phyloP scores from a whole-genome alignment of 768 basidiomycete genomes.

The Pleurotus eryngii region DNA sequence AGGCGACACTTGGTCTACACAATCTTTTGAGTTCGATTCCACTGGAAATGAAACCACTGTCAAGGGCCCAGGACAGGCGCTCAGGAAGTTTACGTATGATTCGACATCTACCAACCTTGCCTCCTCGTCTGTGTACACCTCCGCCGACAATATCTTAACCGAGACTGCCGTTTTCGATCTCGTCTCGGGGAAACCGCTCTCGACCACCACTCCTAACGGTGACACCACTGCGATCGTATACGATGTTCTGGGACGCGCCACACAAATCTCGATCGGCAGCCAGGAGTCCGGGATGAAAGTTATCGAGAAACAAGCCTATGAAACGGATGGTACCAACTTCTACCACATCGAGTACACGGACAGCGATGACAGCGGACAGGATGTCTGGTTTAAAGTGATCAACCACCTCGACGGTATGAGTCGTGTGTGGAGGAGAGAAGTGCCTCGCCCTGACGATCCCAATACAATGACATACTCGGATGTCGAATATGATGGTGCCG shows the following conservation, averaged over 20 bases:
- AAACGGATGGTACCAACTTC: constrained; percentile 1
- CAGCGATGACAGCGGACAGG: background rate
- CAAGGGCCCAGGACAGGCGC: background rate
- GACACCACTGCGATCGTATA: constrained; percentile 1
- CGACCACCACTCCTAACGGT: background rate
- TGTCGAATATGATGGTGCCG: constrained; percentile 1
- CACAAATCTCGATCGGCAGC: background rate
- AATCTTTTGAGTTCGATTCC: background rate
- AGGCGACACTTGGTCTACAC: background rate
- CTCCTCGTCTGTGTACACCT: constrained; percentile 4
- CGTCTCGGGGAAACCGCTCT: background rate
- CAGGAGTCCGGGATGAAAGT: background rate
- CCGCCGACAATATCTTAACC: background rate
- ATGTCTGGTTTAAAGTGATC: background rate
- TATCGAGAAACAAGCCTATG: background rate
- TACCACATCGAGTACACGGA: background rate
- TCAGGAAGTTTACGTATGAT: constrained; percentile 1
- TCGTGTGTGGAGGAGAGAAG: constrained; percentile 4
- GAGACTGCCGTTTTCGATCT: background rate
- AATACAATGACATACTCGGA: constrained; percentile 2
- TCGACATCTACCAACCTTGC: background rate
- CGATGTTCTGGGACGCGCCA: background rate
- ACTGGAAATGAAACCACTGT: constrained; percentile 1
- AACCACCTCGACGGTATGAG: background rate
- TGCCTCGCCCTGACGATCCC: constrained; percentile 1